phyloP scores from a whole-genome alignment of 306 rosid genomes.

The Corylus heterophylla region DNA sequence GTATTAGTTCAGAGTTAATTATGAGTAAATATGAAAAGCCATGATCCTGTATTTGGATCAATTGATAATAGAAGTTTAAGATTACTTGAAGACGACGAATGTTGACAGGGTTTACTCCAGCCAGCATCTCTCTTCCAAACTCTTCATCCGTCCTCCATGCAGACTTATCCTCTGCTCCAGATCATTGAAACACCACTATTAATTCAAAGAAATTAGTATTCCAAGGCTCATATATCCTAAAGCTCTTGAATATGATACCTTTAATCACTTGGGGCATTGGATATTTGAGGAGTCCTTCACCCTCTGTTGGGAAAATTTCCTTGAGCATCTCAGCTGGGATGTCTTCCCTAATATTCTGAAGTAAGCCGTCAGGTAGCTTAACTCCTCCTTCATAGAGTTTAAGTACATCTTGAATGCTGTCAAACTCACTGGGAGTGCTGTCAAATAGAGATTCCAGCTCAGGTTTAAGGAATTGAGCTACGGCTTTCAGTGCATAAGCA shows the following conservation, averaged over 20 bases:
- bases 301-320: slow-evolving; percentile 67
- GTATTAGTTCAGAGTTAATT: slow-evolving; percentile 27
- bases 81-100: slow-evolving; percentile 63
- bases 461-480: slow-evolving; percentile 62
- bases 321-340: slow-evolving; percentile 57
- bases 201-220: background rate
- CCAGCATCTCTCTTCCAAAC: slow-evolving; percentile 85
- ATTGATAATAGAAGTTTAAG: background rate
- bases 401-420: slow-evolving; percentile 58
- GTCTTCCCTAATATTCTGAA: slow-evolving; percentile 43
- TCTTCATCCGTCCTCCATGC: slow-evolving; percentile 90
- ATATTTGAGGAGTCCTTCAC: slow-evolving; percentile 52
- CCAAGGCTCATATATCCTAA: background rate
- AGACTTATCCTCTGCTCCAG: slow-evolving; percentile 56
- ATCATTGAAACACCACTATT: slow-evolving; percentile 23
- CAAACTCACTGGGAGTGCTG: slow-evolving; percentile 57
- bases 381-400: slow-evolving; percentile 75
- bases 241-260: slow-evolving; percentile 43
- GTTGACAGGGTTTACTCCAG: slow-evolving; percentile 73
- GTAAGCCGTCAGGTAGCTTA: slow-evolving; percentile 45
- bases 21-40: background rate
- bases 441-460: slow-evolving; percentile 58
- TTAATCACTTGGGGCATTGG: slow-evolving; percentile 77
- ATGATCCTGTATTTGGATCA: slow-evolving; percentile 1
- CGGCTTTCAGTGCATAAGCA: slow-evolving; percentile 62